Percentiles rank a stretch among this genome's conserved stretches.
These are phyloP conservation scores for Lentinula novae-zelandiae DNA, from an alignment of 1,284 basidiomycete genomes.

Conservation along the genomic window DNA sequence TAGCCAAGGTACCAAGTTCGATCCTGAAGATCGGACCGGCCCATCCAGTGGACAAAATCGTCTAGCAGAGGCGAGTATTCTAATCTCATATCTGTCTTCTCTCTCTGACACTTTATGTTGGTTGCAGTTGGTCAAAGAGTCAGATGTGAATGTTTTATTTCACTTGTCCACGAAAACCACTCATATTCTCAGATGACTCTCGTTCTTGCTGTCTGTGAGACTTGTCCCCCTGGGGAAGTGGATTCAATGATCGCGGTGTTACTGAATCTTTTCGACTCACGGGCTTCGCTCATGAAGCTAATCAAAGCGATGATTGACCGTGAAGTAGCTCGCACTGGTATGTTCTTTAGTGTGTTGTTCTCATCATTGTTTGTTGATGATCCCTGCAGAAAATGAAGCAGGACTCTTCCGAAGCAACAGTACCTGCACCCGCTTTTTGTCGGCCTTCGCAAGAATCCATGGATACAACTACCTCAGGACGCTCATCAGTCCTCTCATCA, in stretches of 20 bases:
- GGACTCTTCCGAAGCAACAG: constrained; percentile 85
- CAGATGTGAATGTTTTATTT: constrained; percentile 49
- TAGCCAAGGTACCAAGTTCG: constrained; percentile 74
- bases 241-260: constrained; percentile 86
- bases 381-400: constrained; percentile 63
- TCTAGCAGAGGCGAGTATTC: constrained; percentile 59
- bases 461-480: constrained; percentile 86
- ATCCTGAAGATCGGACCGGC: constrained; percentile 51
- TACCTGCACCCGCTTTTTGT: constrained; percentile 80
- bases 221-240: constrained; percentile 73
- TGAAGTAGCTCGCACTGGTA: constrained; percentile 78
- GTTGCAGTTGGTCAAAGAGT: constrained; percentile 64
- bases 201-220: constrained; percentile 83
- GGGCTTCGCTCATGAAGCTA: constrained; percentile 67
- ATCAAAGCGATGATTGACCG: constrained; percentile 83
- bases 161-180: constrained; percentile 4
- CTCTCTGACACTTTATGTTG: neutral
- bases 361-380: neutral
- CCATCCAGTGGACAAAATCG: constrained; percentile 52
- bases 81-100: neutral
- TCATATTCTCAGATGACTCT: constrained; percentile 55
- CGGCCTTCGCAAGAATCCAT: constrained; percentile 80
- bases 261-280: constrained; percentile 82
- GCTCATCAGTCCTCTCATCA: constrained; percentile 74
- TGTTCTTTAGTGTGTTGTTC: constrained; percentile 12